A percentile compares a stretch with the other conserved stretches of the same genome.
Conservation (phyloP, 176 grass and related monocot genomes). For the Oryza rufipogon region DNA sequence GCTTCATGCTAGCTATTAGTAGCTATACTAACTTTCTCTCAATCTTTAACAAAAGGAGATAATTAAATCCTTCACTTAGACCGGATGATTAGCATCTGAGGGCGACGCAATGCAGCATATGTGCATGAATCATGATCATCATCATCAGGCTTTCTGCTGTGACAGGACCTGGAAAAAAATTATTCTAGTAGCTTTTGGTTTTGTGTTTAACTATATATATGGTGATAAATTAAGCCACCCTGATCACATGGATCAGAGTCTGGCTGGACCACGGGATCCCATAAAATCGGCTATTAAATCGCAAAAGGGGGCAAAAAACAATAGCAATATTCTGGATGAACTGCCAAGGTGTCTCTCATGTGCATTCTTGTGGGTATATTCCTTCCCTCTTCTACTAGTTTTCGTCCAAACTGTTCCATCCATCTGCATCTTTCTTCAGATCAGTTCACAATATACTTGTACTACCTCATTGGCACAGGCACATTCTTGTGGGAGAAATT, state of each 20-base stretch:
- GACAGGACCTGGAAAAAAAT: background rate
- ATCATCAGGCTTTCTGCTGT: slow-evolving; percentile 6
- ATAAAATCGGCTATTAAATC: slow-evolving; percentile 52
- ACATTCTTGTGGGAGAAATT: background rate
- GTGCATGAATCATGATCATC: background rate
- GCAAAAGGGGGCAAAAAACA: slow-evolving; percentile 39
- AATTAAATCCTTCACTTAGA: slow-evolving; percentile 7
- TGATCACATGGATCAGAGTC: slow-evolving; percentile 44
- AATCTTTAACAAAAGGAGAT: background rate
- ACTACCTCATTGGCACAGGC: background rate
- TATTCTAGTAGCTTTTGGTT: background rate
- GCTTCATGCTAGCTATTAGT: background rate
- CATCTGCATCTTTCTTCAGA: slow-evolving; percentile 2
- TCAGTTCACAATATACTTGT: background rate
- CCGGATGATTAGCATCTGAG: slow-evolving; percentile 47
- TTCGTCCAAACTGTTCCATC: background rate
- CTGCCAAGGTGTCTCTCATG: slow-evolving; percentile 49
- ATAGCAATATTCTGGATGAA: background rate
- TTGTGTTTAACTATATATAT: background rate
- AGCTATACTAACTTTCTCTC: background rate
- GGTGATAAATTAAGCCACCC: slow-evolving; percentile 30
- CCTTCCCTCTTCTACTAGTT: slow-evolving; percentile 2
- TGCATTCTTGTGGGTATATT: slow-evolving; percentile 43
- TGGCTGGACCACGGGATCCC: slow-evolving; percentile 37
- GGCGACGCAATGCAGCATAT: background rate